A percentile compares a stretch with the other conserved stretches of the same genome.
These are phyloP conservation scores for Macrophomina pseudophaseolina DNA, from an alignment of 2,329 filamentous ascomycete genomes.

Conservation along the genomic window DNA sequence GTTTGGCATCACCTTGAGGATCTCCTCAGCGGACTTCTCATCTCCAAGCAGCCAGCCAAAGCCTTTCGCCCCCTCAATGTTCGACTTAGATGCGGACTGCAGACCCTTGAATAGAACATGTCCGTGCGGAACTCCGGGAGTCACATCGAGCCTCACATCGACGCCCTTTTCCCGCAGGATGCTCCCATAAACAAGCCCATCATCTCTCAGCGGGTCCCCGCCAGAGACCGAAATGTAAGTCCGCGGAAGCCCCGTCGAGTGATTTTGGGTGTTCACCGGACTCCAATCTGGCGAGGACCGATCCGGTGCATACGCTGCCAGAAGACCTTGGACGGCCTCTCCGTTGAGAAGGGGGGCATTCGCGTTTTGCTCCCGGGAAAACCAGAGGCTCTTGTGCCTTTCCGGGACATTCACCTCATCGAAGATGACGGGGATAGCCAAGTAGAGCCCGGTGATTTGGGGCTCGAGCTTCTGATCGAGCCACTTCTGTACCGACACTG, in stretches of 20 bases:
- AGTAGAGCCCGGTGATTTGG: background rate
- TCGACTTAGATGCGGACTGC: background rate
- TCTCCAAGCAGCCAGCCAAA: background rate
- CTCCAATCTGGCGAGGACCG: background rate
- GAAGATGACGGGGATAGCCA: background rate
- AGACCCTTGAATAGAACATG: background rate
- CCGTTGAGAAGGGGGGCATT: constrained; percentile 8
- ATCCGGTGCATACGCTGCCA: constrained; percentile 1
- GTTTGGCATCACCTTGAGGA: background rate
- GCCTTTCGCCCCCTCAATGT: background rate
- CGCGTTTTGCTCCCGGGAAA: constrained; percentile 11
- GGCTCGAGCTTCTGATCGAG: background rate
- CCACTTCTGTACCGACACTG: constrained; percentile 10
- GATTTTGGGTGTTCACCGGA: background rate
- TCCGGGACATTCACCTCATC: background rate
- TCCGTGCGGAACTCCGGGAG: constrained; percentile 27
- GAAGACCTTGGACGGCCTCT: background rate
- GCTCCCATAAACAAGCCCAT: constrained; percentile 26
- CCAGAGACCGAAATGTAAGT: constrained; percentile 26
- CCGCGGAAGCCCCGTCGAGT: constrained; percentile 12
- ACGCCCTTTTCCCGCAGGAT: constrained; percentile 27
- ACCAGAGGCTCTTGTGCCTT: background rate
- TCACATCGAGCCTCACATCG: constrained; percentile 26
- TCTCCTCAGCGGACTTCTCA: background rate
- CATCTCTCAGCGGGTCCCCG: constrained; percentile 28